Conservation (phyloP, 2,329 filamentous ascomycete species). For the Talaromyces sp. region DNA sequence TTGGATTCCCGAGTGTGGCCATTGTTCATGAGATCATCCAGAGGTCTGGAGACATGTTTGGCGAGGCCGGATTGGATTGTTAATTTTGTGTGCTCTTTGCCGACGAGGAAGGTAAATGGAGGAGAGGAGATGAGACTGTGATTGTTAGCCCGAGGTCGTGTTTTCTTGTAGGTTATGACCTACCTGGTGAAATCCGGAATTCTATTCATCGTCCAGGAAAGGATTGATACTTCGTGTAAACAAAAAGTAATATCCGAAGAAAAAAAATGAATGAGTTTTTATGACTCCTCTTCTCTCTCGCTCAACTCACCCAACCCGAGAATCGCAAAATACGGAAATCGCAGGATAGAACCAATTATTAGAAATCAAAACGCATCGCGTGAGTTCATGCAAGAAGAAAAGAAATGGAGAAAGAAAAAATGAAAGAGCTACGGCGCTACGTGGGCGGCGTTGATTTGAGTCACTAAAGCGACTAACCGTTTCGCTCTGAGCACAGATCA, state of each 20-base stretch:
- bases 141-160: neutral
- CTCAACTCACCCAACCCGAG: neutral
- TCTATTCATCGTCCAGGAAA: constrained; percentile 28
- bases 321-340: neutral
- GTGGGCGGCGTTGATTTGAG: constrained; percentile 37
- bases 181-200: constrained; percentile 37
- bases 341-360: neutral
- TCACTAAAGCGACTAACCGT: constrained; percentile 10
- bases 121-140: constrained; percentile 46
- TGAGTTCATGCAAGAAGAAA: constrained; percentile 17
- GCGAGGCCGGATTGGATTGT: constrained; percentile 49
- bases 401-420: constrained; percentile 9
- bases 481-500: constrained; percentile 13
- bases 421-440: constrained; percentile 30
- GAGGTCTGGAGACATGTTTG: constrained; percentile 44
- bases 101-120: constrained; percentile 49
- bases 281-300: neutral
- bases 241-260: neutral
- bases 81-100: constrained; percentile 47
- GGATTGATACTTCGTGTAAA: neutral
- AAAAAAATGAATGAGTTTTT: neutral
- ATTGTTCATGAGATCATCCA: constrained; percentile 48
- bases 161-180: neutral
- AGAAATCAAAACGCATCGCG: neutral
- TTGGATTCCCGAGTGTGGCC: constrained; percentile 47